Base-by-base conservation (phyloP, 768 basidiomycete genomes). In the Suillus subluteus region DNA sequence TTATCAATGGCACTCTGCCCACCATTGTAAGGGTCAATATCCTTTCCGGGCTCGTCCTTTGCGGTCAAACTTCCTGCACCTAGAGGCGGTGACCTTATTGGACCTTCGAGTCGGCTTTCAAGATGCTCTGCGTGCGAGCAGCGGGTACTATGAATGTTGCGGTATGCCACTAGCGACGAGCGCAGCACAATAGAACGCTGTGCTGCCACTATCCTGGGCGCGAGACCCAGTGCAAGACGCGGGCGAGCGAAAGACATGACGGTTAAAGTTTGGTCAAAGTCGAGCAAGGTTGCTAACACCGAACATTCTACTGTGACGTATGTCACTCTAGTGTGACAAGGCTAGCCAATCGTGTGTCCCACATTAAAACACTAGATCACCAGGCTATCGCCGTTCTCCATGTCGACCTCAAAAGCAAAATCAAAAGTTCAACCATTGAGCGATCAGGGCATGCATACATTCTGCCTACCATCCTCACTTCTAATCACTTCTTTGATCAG, bases 1-100 rank as follows among this genome's bases (percentile, higher is more conserved):
- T 99, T 99, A 84, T 98, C 95, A 59, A 99, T 84, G 55, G 98
- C 96, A 77, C 90, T 91, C 16, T 92, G 94, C 0, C 95, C 96
- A 64, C 81, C 83, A 74, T 86, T 85, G 83, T 93, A 95, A 52
- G 88, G 86, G 73, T 94, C 83, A 6, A 86, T 73, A 70, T 87
- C 82, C 56, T 84, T 85, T 50, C 82, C 88, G 0, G 84, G 80
- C 68, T 82, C 81, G 62, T 79, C 74, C 37, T 70, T 72, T 7
- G 83, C 80, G 48, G 77, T 75, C 69, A 76, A 72, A 38, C 67
- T 73, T 30, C 74, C 79, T 26, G 81, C 80, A 65, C 65, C 70
- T 12, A 74, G 63, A 52, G 68, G 56, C 35, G 80, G 81, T 18
- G 80, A 79, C 72, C 67, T 76, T 65, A 77, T 73, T 18, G 74